Conservation (phyloP, 345 rosid species). For the Populus pruinosa region DNA sequence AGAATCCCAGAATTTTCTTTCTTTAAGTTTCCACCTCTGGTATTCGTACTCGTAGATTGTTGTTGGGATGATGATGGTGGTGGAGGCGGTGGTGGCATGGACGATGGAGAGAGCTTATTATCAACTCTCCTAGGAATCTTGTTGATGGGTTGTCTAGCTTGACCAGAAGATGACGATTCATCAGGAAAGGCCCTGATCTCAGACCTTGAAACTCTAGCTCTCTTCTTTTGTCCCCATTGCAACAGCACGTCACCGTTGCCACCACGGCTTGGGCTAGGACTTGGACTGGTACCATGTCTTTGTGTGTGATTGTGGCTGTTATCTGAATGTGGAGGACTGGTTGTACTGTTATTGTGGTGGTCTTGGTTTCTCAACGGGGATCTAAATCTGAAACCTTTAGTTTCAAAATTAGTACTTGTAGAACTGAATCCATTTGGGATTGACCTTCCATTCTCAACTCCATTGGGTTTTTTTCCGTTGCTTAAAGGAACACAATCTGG, state of each 20-base stretch:
- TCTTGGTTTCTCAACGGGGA: constrained; percentile 36
- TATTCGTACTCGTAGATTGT: neutral
- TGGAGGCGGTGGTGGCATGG: constrained; percentile 43
- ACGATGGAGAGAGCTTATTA: constrained; percentile 17
- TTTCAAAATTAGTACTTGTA: constrained; percentile 14
- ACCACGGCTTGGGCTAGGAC: constrained; percentile 23
- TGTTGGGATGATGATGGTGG: constrained; percentile 11
- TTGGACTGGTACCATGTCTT: constrained; percentile 9
- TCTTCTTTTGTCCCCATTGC: constrained; percentile 69
- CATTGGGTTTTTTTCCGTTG: constrained; percentile 41
- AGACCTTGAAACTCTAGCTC: constrained; percentile 51
- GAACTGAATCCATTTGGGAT: constrained; percentile 13
- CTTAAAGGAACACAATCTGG: constrained; percentile 48
- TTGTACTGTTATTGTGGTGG: constrained; percentile 17
- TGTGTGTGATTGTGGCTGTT: constrained; percentile 17
- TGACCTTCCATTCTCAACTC: constrained; percentile 15
- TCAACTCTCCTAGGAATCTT: constrained; percentile 31
- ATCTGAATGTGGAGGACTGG: constrained; percentile 27
- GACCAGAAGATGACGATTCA: constrained; percentile 52
- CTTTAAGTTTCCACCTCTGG: constrained; percentile 27
- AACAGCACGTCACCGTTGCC: constrained; percentile 46
- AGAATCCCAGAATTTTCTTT: constrained; percentile 35
- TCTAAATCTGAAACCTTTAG: constrained; percentile 36
- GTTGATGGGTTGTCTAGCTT: constrained; percentile 30
- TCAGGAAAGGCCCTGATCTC: constrained; percentile 49